Evolutionary conservation across 371 early-diverging fungal species (phyloP).

Genomic region (Zychaea mexicana): DNA sequence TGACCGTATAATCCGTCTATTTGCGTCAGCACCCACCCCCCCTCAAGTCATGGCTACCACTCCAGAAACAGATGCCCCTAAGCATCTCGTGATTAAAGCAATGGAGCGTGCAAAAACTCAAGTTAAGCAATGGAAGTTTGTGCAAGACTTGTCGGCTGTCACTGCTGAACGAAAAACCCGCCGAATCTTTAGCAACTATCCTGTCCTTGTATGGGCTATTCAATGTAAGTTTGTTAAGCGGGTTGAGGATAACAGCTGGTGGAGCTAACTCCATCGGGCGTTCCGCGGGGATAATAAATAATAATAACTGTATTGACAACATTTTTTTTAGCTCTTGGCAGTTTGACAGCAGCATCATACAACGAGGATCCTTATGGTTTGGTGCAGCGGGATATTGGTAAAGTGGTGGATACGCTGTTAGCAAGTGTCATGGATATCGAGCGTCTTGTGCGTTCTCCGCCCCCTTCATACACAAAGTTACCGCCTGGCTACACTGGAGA

Average conservation of each 20-base stretch:
- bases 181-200: conserved; percentile 41
- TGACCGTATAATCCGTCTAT: conserved; percentile 25
- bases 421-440: conserved; percentile 43
- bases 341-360: conserved; percentile 48
- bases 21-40: conserved; percentile 12
- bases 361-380: conserved; percentile 57
- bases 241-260: background rate
- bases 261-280: too few relatives aligned
- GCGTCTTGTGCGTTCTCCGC: conserved; percentile 33
- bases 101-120: conserved; percentile 15
- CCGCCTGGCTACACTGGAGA: background rate
- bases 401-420: conserved; percentile 49
- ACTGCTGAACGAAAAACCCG: conserved; percentile 37
- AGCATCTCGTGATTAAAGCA: conserved; percentile 22
- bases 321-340: conserved; percentile 39
- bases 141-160: conserved; percentile 31
- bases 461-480: conserved; percentile 24
- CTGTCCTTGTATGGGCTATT: conserved; percentile 47
- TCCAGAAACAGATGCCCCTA: conserved; percentile 16
- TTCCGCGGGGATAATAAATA: too few relatives aligned
- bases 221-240: conserved; percentile 38
- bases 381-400: conserved; percentile 55
- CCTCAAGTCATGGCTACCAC: conserved; percentile 10
- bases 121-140: conserved; percentile 21
- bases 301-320: background rate